Evolutionary conservation across 2,329 filamentous ascomycete genomes (phyloP).

Genomic region (Calonectria ilicicola): DNA sequence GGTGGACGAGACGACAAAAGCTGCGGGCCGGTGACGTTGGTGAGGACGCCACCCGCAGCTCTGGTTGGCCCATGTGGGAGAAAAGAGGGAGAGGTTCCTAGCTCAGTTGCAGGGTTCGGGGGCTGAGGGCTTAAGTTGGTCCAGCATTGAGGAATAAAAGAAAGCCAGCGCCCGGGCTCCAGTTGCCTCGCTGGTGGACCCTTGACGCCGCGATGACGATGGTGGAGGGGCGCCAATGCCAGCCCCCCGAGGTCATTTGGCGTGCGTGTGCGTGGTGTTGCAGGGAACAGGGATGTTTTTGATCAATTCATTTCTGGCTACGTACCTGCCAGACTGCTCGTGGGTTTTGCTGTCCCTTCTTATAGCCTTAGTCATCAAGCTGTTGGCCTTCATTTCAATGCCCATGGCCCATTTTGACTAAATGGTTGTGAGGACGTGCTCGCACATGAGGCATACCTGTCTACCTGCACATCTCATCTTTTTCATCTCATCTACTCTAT

Average conservation of each 20-base stretch:
- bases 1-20: neutral
- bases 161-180: neutral
- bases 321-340: neutral
- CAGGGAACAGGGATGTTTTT: neutral
- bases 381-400: too few relatives aligned
- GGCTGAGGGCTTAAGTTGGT: slow-evolving; percentile 2
- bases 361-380: too few relatives aligned
- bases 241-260: slow-evolving; percentile 12
- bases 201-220: slow-evolving; percentile 42
- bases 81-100: neutral
- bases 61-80: slow-evolving; percentile 29
- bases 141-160: slow-evolving; percentile 11
- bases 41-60: slow-evolving; percentile 32
- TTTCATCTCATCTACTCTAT: neutral
- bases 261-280: slow-evolving; percentile 1
- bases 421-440: neutral
- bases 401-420: too few relatives aligned
- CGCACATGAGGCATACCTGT: neutral
- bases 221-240: slow-evolving; percentile 15
- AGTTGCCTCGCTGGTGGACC: slow-evolving; percentile 42
- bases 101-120: neutral
- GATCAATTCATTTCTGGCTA: slow-evolving; percentile 6
- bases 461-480: too few relatives aligned
- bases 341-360: neutral
- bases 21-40: slow-evolving; percentile 42